Conservation (phyloP, 768 basidiomycete species). For the Russula earlei region DNA sequence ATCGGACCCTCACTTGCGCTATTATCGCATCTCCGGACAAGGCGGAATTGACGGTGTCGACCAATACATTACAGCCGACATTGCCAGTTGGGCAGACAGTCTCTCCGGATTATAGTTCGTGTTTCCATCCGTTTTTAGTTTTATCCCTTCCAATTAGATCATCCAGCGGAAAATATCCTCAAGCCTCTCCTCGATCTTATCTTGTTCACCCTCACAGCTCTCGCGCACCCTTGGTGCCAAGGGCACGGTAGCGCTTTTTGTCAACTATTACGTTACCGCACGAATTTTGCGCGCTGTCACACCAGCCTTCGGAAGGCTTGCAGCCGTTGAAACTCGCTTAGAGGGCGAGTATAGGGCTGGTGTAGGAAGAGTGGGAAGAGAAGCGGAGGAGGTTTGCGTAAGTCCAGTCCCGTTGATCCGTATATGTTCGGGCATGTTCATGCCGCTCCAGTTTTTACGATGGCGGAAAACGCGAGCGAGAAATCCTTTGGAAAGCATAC, state of each 20-base stretch:
- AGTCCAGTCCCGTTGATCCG: conserved; percentile 29
- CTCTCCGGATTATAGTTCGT: conserved; percentile 82
- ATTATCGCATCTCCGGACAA: conserved; percentile 41
- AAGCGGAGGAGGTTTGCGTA: conserved; percentile 90
- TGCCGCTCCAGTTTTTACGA: conserved; percentile 69
- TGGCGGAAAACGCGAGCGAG: conserved; percentile 73
- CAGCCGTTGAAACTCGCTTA: conserved; percentile 77
- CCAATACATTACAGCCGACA: conserved; percentile 89
- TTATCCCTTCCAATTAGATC: background rate
- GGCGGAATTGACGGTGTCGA: conserved; percentile 58
- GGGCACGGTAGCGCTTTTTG: conserved; percentile 73
- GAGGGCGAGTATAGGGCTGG: conserved; percentile 90
- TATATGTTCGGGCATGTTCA: background rate
- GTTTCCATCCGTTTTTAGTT: background rate
- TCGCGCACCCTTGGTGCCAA: conserved; percentile 76
- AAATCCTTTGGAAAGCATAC: conserved; percentile 74
- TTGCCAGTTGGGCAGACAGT: conserved; percentile 81
- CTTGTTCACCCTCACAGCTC: conserved; percentile 87
- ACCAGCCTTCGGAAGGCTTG: conserved; percentile 85
- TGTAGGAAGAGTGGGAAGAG: conserved; percentile 75
- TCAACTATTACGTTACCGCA: conserved; percentile 82
- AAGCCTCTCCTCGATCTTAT: conserved; percentile 87
- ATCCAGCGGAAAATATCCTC: conserved; percentile 76
- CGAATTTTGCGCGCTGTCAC: conserved; percentile 76
- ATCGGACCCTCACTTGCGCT: conserved; percentile 57